phyloP scores from a whole-genome alignment of 495 filamentous ascomycete genomes.

The Darksidea phi region DNA sequence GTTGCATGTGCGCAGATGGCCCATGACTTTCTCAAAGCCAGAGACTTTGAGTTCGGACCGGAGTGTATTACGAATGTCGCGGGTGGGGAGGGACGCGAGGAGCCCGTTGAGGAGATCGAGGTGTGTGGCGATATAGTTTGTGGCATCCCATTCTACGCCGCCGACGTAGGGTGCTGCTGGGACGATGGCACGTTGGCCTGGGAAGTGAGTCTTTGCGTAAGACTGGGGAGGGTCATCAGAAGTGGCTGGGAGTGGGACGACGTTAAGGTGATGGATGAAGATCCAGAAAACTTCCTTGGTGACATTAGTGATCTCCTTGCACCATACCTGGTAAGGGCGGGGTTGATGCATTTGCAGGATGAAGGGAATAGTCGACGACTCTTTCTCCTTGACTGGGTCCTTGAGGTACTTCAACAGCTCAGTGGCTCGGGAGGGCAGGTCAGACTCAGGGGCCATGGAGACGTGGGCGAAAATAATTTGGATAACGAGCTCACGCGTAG shows the following conservation, averaged over 20 bases:
- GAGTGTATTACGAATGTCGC: conserved; percentile 71
- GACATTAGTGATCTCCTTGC: conserved; percentile 84
- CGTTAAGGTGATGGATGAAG: conserved; percentile 89
- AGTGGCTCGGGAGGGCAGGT: conserved; percentile 61
- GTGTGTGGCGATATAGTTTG: conserved; percentile 89
- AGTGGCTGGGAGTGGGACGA: conserved; percentile 61
- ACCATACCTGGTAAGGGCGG: conserved; percentile 89
- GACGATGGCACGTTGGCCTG: conserved; percentile 81
- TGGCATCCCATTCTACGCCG: conserved; percentile 98
- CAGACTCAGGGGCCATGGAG: conserved; percentile 53
- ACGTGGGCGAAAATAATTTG: conserved; percentile 84
- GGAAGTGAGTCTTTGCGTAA: conserved; percentile 77
- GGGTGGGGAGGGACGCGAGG: conserved; percentile 75
- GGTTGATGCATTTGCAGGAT: conserved; percentile 84
- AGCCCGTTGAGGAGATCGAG: conserved; percentile 91
- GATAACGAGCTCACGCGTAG: conserved; percentile 82
- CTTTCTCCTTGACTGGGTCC: conserved; percentile 75
- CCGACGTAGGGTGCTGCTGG: conserved; percentile 96
- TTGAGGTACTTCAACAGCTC: conserved; percentile 74
- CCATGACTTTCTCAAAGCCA: conserved; percentile 90
- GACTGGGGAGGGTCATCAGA: conserved; percentile 29
- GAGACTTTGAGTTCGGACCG: conserved; percentile 74
- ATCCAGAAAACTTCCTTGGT: conserved; percentile 99
- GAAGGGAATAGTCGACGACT: conserved; percentile 74
- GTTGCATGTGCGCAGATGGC: conserved; percentile 81